Evolutionary conservation across 352 stramenopile genomes (phyloP), one percentile per base, ranked within the genome.

Genomic region (Phytophthora colocasiae): DNA sequence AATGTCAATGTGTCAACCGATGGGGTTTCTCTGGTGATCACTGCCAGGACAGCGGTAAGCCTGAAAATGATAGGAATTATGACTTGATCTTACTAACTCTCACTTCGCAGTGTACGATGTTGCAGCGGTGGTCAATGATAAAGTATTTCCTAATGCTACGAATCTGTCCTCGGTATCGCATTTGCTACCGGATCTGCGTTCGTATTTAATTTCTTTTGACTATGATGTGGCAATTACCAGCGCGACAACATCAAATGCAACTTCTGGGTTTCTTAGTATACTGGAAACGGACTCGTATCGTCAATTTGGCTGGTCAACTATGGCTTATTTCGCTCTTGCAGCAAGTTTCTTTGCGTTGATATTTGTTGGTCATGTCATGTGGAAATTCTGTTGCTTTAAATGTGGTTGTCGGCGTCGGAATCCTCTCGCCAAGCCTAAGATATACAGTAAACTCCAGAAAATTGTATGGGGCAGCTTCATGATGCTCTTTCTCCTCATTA

Each of bases 1-100:
- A 77, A 26, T 93, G 82, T 45, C 78, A 75, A 6, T 93, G 84
- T 46, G 79, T 93, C 27, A 77, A 81, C 17, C 73, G 74, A 36
- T 93, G 82, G 82, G 79, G 84, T 1, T 91, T 87, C 58, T 79
- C 75, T 14, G 84, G 84, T 4, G 82, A 89, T 46, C 80, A 90
- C 50, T 93, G 84, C 52, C 61, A 91, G 34, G 49, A 75, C 57
- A 90, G 78, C 53, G 78, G 84, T 92, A 78, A 27, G 66, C 0
- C 39, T 24, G 39, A 41, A n/a, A n/a, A 29, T 53, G 38, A 43
- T 32, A n/a, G 2, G 24, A 11, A 15, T 10, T 58, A 1, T 49
- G 19, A 26, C 43, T 26, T 43, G 12, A 40, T 11, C 3, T 22
- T 52, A 7, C 24, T 53, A 19, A 62, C 8, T 27, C 45, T 40